Evolutionary conservation across 2,329 filamentous ascomycete genomes (phyloP).

Genomic region (Fusarium domesticum): DNA sequence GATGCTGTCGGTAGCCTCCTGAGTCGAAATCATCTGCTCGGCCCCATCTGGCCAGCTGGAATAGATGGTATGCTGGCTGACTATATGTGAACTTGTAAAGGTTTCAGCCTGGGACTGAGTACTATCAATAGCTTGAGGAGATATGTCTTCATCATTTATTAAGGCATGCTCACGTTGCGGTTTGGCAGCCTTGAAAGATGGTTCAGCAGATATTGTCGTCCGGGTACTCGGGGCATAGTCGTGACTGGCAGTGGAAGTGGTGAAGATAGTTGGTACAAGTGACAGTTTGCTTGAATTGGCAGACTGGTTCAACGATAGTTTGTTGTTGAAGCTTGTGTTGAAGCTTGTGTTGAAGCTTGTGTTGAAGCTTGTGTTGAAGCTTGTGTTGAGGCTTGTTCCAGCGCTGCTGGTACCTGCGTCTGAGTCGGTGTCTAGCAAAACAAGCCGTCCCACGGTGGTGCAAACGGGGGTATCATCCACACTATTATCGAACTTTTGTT

Average conservation of each 20-base stretch:
- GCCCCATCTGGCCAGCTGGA: neutral
- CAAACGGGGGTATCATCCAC: slow-evolving; percentile 25
- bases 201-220: slow-evolving; percentile 29
- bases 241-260: slow-evolving; percentile 17
- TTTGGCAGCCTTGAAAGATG: slow-evolving; percentile 9
- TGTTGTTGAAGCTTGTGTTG: neutral
- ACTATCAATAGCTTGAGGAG: neutral
- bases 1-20: neutral
- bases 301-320: slow-evolving; percentile 15
- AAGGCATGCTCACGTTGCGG: neutral
- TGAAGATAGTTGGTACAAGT: slow-evolving; percentile 35
- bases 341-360: slow-evolving; percentile 17
- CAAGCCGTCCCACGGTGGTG: slow-evolving; percentile 18
- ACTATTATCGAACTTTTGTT: slow-evolving; percentile 9
- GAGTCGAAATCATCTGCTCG: neutral
- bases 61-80: neutral
- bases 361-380: slow-evolving; percentile 5
- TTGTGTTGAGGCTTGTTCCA: neutral
- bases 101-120: neutral
- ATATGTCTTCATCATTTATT: neutral
- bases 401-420: neutral
- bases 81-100: neutral
- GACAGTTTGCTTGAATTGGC: slow-evolving; percentile 34
- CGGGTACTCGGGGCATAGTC: slow-evolving; percentile 30
- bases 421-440: slow-evolving; percentile 10